A percentile compares a stretch with the other conserved stretches of the same genome.
phyloP scores from a whole-genome alignment of 163 green algal species.

The Coccomyxa subellipsoidea region DNA sequence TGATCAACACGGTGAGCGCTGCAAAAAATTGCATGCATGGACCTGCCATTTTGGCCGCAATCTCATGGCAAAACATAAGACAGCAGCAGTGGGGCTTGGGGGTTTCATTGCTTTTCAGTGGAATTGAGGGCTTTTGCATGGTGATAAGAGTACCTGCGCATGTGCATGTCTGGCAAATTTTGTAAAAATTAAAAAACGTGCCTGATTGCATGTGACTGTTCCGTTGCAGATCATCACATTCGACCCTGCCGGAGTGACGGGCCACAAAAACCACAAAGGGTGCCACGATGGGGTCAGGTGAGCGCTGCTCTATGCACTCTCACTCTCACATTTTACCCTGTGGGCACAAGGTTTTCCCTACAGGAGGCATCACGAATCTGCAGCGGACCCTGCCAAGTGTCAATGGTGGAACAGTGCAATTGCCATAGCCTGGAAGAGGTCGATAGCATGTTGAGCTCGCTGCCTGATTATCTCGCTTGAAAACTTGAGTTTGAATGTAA shows the following conservation, averaged over 20 bases:
- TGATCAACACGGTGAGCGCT: neutral
- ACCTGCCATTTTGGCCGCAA: no score
- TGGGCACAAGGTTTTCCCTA: neutral
- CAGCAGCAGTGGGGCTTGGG: no score
- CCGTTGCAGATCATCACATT: slow-evolving; percentile 71
- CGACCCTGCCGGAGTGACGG: slow-evolving; percentile 67
- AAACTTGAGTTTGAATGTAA: neutral
- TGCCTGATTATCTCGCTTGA: no score
- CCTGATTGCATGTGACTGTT: neutral
- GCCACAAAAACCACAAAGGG: slow-evolving; percentile 72
- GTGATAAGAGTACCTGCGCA: neutral
- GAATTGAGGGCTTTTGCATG: no score
- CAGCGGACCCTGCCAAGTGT: no score
- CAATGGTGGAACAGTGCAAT: no score
- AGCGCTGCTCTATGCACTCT: neutral
- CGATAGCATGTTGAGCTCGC: no score
- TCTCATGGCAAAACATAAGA: no score
- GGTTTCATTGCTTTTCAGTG: no score
- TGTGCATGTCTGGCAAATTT: neutral
- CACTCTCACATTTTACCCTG: neutral
- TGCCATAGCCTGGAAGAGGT: no score
- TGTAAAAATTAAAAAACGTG: neutral
- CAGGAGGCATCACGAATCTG: no score
- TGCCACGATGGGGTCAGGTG: slow-evolving; percentile 40
- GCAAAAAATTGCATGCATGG: neutral